Percentiles rank a stretch among this genome's conserved stretches.
phyloP scores from a whole-genome alignment of 108 stramenopile genomes.

The Nannochloropsis gaditana region DNA sequence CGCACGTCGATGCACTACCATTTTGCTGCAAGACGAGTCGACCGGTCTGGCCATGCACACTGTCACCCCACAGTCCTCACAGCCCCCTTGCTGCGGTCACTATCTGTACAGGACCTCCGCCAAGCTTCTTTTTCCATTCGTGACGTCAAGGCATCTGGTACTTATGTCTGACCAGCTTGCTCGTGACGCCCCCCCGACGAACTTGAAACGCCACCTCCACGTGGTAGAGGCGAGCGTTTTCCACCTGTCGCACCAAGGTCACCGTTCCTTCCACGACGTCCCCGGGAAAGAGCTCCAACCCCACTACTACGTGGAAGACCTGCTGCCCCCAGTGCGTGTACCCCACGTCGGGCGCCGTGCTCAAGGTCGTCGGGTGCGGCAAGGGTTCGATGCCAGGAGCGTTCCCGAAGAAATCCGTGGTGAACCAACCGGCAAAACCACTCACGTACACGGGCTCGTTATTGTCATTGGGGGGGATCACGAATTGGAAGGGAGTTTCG shows the following conservation, averaged over 20 bases:
- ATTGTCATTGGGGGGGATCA: constrained; percentile 35
- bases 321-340: constrained; percentile 99
- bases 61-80: not conserved
- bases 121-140: not conserved
- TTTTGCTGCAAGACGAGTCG: no score
- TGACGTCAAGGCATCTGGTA: constrained; percentile 15
- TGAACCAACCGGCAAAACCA: constrained; percentile 97
- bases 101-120: not conserved
- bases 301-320: constrained; percentile 61
- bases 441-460: constrained; percentile 54
- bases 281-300: constrained; percentile 38
- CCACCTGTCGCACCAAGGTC: constrained; percentile 45
- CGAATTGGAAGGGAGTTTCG: constrained; percentile 64
- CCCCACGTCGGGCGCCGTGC: constrained; percentile 86
- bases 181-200: not conserved
- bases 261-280: constrained; percentile 41
- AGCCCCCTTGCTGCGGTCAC: not conserved
- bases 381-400: constrained; percentile 56
- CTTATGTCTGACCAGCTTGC: not conserved
- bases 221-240: constrained; percentile 50
- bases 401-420: constrained; percentile 70
- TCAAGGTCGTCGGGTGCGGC: constrained; percentile 60
- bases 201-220: constrained; percentile 21
- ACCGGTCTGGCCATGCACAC: not conserved
- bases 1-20: no score